These are phyloP conservation scores for Haplosporangium gracile DNA, from an alignment of 192 early-diverging fungal genomes.

Conservation along the genomic window DNA sequence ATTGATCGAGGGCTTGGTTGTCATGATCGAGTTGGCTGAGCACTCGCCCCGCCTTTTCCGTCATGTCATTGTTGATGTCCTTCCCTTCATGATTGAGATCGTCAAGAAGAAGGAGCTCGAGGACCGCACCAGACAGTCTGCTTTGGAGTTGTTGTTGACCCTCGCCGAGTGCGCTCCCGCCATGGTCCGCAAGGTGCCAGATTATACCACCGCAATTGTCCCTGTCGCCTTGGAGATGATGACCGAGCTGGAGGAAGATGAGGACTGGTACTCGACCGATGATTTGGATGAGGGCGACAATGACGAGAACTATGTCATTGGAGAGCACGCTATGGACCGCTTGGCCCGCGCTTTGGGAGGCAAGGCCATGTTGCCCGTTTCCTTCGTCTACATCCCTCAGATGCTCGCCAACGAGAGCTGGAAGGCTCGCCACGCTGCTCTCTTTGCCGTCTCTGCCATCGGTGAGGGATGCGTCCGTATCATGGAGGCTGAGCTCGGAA, in stretches of 20 bases:
- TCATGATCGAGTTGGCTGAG: constrained; percentile 91
- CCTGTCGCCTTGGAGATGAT: constrained; percentile 97
- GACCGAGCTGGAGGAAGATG: constrained; percentile 90
- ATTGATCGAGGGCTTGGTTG: constrained; percentile 78
- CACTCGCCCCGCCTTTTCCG: constrained; percentile 87
- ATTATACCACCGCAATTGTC: constrained; percentile 83
- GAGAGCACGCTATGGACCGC: constrained; percentile 97
- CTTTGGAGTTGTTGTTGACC: constrained; percentile 93
- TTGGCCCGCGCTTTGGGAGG: constrained; percentile 89
- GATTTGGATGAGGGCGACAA: constrained; percentile 92
- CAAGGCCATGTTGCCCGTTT: constrained; percentile 87
- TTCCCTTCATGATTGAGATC: constrained; percentile 82
- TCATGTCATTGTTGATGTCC: constrained; percentile 76
- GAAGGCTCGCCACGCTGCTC: constrained; percentile 91
- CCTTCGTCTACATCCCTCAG: constrained; percentile 90
- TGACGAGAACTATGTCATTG: constrained; percentile 90
- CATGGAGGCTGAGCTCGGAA: constrained; percentile 91
- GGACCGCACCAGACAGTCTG: constrained; percentile 87
- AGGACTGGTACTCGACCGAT: constrained; percentile 91
- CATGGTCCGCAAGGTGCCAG: constrained; percentile 91
- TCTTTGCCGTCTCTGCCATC: constrained; percentile 96
- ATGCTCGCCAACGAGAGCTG: constrained; percentile 90
- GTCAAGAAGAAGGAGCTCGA: constrained; percentile 88
- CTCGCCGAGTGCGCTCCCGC: constrained; percentile 89
- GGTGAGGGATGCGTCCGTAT: constrained; percentile 97